Conservation (phyloP, 805 yeast genomes). For the Metschnikowia anglica region DNA sequence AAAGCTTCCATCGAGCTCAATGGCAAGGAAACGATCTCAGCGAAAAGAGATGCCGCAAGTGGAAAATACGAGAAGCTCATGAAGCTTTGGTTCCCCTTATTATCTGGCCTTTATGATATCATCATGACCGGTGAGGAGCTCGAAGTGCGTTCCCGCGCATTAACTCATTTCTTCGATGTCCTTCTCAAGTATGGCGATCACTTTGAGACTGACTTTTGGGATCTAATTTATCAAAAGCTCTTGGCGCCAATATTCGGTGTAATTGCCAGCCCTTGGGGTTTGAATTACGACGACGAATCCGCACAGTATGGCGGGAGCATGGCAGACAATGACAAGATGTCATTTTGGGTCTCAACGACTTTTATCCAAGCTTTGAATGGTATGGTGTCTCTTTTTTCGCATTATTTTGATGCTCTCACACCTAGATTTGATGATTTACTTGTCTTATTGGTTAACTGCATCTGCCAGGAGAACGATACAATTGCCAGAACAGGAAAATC, state of each 20-base stretch:
- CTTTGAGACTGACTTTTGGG: constrained; percentile 81
- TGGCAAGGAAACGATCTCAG: constrained; percentile 7
- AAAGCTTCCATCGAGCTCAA: constrained; percentile 33
- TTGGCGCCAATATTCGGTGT: constrained; percentile 89
- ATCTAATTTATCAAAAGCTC: constrained; percentile 68
- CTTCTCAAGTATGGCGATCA: constrained; percentile 75
- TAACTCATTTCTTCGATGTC: constrained; percentile 78
- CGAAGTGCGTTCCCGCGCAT: constrained; percentile 88
- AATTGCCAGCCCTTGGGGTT: constrained; percentile 71
- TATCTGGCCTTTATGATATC: constrained; percentile 80
- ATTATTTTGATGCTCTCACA: constrained; percentile 75
- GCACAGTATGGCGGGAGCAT: constrained; percentile 8
- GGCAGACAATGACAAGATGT: constrained; percentile 70
- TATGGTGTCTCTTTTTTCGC: constrained; percentile 78
- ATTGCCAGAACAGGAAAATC: constrained; percentile 93
- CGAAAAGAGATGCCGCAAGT: constrained; percentile 16
- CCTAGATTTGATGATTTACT: constrained; percentile 76
- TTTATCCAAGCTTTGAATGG: constrained; percentile 91
- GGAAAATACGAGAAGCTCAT: constrained; percentile 36
- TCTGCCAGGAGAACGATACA: constrained; percentile 95
- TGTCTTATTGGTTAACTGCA: constrained; percentile 76
- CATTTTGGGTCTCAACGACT: constrained; percentile 96
- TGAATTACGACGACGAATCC: constrained; percentile 51
- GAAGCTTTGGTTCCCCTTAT: constrained; percentile 82
- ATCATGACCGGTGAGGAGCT: constrained; percentile 92